These are phyloP conservation scores for Cordyceps cateniannulata DNA, from an alignment of 2,329 filamentous ascomycete genomes.

Conservation along the genomic window DNA sequence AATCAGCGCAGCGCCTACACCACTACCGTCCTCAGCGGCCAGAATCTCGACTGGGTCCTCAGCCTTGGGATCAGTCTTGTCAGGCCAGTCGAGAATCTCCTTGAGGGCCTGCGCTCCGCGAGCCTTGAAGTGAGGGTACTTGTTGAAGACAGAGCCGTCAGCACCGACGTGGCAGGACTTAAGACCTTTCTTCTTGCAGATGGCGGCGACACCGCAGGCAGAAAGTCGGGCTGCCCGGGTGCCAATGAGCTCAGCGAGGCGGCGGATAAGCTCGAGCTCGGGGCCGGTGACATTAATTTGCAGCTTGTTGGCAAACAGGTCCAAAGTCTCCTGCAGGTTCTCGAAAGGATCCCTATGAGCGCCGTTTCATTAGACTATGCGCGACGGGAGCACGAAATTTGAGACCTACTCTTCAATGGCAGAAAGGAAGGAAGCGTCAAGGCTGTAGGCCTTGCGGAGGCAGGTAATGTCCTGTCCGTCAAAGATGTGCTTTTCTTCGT, in stretches of 20 bases:
- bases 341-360: conserved; percentile 76
- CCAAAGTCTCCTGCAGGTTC: conserved; percentile 83
- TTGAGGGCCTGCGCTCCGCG: conserved; percentile 82
- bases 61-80: conserved; percentile 58
- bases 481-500: conserved; percentile 76
- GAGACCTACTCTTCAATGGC: conserved; percentile 73
- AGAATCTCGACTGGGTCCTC: conserved; percentile 84
- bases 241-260: conserved; percentile 87
- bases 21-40: conserved; percentile 89
- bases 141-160: conserved; percentile 97
- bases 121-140: conserved; percentile 96
- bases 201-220: conserved; percentile 89
- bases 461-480: conserved; percentile 72
- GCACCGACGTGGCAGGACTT: conserved; percentile 87
- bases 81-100: conserved; percentile 93
- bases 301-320: conserved; percentile 73
- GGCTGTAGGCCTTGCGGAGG: conserved; percentile 78
- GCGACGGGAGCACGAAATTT: background rate
- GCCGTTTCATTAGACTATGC: conserved; percentile 14
- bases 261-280: conserved; percentile 84
- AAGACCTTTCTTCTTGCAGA: conserved; percentile 93
- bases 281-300: conserved; percentile 62
- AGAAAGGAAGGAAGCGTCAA: conserved; percentile 91
- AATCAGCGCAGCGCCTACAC: conserved; percentile 95
- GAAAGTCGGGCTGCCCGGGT: conserved; percentile 90